Base-by-base conservation (phyloP, 768 basidiomycete species). In the Termitomyces sp. region DNA sequence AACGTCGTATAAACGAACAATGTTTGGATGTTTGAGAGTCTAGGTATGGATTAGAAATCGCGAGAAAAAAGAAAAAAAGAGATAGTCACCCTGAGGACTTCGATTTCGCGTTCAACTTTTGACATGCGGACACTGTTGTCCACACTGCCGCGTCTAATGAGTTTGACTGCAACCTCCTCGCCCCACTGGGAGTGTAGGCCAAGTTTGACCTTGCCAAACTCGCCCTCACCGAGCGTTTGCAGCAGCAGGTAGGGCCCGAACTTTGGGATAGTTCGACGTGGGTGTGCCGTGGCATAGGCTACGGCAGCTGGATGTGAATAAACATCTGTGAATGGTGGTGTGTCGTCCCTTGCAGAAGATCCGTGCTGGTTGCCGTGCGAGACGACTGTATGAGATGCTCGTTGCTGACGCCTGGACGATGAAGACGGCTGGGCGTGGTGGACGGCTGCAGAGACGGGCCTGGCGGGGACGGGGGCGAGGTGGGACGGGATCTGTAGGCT, bases 201-300 rank as follows among this genome's bases (percentile, higher is more conserved):
- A n/a, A 98, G 86, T 73, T 98, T 98, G 77, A 98, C 96, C 74
- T 98, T 98, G 50, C 95, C 96, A 70, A 98, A 98, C 78, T 98
- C 96, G 66, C 96, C 96, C 76, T 99, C 96, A 49, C 97, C 97
- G 20, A 99, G 82, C 0, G 97, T 98, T 74, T 98, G 96, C 18
- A 99, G 80, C 42, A 98, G 83, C 11, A 98, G 80, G 74, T 99
- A 99, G 0, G 96, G 94, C 0, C 97, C 97, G 67, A 99, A 98
- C 74, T 89, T 91, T 58, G 93, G 93, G 45, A 94, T 94, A 28
- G 87, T 86, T n/a, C 93, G 84, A 58, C 89, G 81, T 7, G 92
- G 92, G 68, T 94, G 92, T 0, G 91, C 89, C 0, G 89, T 83
- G 4, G 86, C 85, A 70, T 90, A 94, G n/a, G 90, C 90, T 15